Base-by-base conservation (phyloP, 306 rosid genomes). In the Myrica gale region DNA sequence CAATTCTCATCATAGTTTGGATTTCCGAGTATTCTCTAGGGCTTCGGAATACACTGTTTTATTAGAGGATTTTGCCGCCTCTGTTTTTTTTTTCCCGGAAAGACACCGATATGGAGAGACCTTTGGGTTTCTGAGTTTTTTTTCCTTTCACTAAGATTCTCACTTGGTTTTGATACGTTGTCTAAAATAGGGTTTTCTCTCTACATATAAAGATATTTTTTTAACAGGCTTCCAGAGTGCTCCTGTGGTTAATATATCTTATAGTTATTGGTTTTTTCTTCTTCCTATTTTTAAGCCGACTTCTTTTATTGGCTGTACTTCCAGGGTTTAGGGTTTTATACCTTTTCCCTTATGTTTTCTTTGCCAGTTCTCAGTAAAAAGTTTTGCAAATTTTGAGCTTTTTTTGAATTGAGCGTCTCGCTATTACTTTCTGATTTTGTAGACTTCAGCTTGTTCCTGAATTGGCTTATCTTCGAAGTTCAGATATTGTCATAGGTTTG, bases 321-420 rank as follows among this genome's bases (percentile, higher is more conserved):
- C 54, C 11, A 84, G 90, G 96, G 97, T 89, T 89, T 91, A 88
- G 90, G 97, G 93, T 86, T 91, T 87, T 84, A 75, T 43, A 6
- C 16, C 32, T 45, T n/a, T 68, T 78, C 65, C 19, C 6, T 60
- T 21, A 32, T 32, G 37, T 63, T 45, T 55, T 62, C 51, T 46
- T 10, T 56, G 10, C 73, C 52, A 52, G 52, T 54, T 74, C 13
- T 68, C 46, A 15, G 68, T 44, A 9, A 15, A 43, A 41, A 39
- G 58, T 8, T 57, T 65, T 68, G 7, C 68, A n/a, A 15, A 15
- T 73, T 61, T 73, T 74, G 70, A 55, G 79, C 55, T 73, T 45
- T 73, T 66, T 17, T 23, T 12, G 21, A 16, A n/a, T 39, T 51
- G 20, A 16, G 57, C 1, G 13, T 72, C 50, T 9, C 4, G 17